Base-by-base conservation (phyloP, 352 stramenopile genomes). In the Phytophthora citrophthora region DNA sequence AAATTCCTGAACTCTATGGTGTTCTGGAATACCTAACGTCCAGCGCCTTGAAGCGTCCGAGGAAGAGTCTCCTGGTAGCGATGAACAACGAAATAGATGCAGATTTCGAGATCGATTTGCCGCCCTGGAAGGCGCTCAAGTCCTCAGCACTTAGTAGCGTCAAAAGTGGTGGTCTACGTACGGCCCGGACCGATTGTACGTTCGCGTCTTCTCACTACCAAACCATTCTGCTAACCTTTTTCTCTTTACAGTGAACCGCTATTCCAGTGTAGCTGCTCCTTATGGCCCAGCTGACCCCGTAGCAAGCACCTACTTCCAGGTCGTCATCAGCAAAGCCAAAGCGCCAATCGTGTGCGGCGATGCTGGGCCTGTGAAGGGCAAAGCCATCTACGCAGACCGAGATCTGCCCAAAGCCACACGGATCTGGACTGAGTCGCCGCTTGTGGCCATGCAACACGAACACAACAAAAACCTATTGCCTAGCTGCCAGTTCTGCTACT, bases 371-470 rank as follows among this genome's bases (percentile, higher is more conserved):
- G 56, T 85, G 47, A 93, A 90, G 51, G 84, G 84, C 51, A 93
- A 93, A 36, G 81, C 84, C 40, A 89, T 91, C 56, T 90, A 87
- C 70, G 80, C 81, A 8, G 71, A 84, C 36, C 38, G 38, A 31
- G 72, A 85, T n/a, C 50, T 93, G 16, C 64, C 74, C 16, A 76
- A 74, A 41, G 56, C 73, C 23, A 74, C 67, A 5, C 59, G 66
- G 5, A 85, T 94, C 38, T 92, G 83, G 83, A 92, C 77, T 51
- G 85, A 94, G 54, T 57, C 76, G 31, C 81, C 85, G 2, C 82
- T 90, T 32, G 71, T 94, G 24, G 85, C 79, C 48, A 90, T 94
- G 79, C 85, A 91, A 69, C 76, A 90, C 60, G 77, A 86, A 50
- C 16, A 38, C 6, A 91, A 88, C 49, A 68, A 64, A n/a, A 48